Percentiles rank a stretch among this genome's conserved stretches.
Evolutionary conservation across 2,329 filamentous ascomycete genomes (phyloP).

Genomic region (Colletotrichum higginsianum): DNA sequence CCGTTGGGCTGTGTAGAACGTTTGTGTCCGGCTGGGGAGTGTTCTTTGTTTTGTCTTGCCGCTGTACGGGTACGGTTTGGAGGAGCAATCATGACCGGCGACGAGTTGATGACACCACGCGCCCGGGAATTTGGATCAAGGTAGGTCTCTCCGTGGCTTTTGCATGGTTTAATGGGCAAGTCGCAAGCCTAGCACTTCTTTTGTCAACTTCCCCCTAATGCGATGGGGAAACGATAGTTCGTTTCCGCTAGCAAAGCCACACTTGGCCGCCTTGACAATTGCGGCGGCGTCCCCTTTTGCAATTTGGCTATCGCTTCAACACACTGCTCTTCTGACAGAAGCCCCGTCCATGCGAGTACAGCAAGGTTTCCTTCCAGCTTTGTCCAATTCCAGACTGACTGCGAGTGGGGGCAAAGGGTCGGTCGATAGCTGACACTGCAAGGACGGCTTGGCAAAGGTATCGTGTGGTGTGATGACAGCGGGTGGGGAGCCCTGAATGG

Average conservation of each 20-base stretch:
- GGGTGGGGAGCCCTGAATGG: neutral
- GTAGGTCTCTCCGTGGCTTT: neutral
- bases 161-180: neutral
- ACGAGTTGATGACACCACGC: neutral
- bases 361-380: neutral
- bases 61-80: neutral
- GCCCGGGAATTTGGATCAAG: neutral
- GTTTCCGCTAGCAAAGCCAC: conserved; percentile 38
- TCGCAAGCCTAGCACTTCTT: neutral
- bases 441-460: conserved; percentile 25
- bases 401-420: neutral
- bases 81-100: conserved; percentile 4
- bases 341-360: neutral
- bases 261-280: conserved; percentile 29
- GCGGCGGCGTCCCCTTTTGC: conserved; percentile 10
- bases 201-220: neutral
- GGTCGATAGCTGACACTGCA: conserved; percentile 14
- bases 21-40: neutral
- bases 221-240: conserved; percentile 28
- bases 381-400: neutral
- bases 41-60: neutral
- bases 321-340: conserved; percentile 11
- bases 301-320: neutral
- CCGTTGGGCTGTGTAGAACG: neutral
- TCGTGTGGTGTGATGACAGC: neutral